Evolutionary conservation across 805 yeast genomes (phyloP).

Genomic region (Candida sphagnicola): DNA sequence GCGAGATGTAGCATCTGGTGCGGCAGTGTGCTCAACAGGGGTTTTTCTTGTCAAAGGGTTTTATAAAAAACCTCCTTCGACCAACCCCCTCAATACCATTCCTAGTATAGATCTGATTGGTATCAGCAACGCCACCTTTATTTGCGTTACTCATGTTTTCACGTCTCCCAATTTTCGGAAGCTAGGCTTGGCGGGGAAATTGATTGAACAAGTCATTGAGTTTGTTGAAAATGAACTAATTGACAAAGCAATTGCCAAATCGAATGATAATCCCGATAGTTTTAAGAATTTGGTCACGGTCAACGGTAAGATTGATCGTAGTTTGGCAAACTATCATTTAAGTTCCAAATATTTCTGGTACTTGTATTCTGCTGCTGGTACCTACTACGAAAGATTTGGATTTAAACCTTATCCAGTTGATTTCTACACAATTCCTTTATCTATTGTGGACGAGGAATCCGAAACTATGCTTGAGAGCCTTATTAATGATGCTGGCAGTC

Average conservation of each 20-base stretch:
- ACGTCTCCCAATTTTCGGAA: constrained; percentile 22
- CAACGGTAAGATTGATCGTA: constrained; percentile 23
- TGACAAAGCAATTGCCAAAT: constrained; percentile 17
- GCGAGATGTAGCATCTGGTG: constrained; percentile 17
- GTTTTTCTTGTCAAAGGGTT: constrained; percentile 24
- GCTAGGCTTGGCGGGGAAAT: constrained; percentile 24
- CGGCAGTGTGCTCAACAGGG: constrained; percentile 18
- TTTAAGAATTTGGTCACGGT: constrained; percentile 29
- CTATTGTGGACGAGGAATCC: constrained; percentile 13
- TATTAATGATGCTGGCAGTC: constrained; percentile 7
- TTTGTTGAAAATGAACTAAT: constrained; percentile 28
- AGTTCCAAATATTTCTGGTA: constrained; percentile 35
- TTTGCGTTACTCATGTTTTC: constrained; percentile 25
- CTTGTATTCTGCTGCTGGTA: constrained; percentile 73
- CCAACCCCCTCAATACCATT: constrained; percentile 19
- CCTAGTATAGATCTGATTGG: constrained; percentile 32
- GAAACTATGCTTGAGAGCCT: constrained; percentile 19
- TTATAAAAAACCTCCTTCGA: constrained; percentile 23
- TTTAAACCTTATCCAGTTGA: constrained; percentile 39
- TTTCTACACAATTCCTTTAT: constrained; percentile 27
- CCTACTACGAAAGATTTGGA: constrained; percentile 62
- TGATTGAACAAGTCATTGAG: constrained; percentile 25
- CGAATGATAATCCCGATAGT: constrained; percentile 22
- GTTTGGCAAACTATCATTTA: constrained; percentile 30
- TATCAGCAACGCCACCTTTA: constrained; percentile 24